Evolutionary conservation across 345 rosid genomes (phyloP), one percentile per base, ranked within the genome.

Genomic region (Iberis pinnata): DNA sequence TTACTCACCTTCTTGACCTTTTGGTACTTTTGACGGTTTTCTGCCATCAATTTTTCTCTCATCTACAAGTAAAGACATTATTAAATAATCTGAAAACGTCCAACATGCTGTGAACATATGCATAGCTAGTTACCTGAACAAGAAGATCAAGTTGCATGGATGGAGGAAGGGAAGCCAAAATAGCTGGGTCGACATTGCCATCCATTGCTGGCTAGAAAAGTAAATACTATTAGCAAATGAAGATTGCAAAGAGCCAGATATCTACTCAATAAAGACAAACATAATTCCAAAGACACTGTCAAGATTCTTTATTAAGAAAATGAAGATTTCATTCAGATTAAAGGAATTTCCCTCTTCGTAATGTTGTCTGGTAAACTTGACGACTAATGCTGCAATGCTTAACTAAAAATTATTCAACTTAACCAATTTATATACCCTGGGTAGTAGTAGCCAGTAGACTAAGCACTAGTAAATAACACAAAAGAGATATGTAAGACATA

Each of bases 41-140:
- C 96, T 53, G 95, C 95, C 89, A 92, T 92, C 80, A 83, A 67
- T 55, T 75, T 76, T 76, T 92, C 98, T 73, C 94, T 81, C 95
- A 92, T 88, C 98, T 92, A 63, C 65, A 67, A 24, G 53, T 43
- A 20, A 60, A 16, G 46, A 33, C 22, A 53, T 65, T 29, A 65
- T 35, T 26, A 27, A 58, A 15, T 16, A 42, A 58, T 10, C 13
- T 15, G 12, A 53, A 43, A 12, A 35, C 46, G 41, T 27, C 60
- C 37, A 53, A 60, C 45, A 47, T 56, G 41, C 52, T 8, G 45
- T 17, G 17, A 65, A 56, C 24, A 38, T 29, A 57, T 49, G 49
- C 27, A 29, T 5, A 41, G 74, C 59, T 56, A 78, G 68, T 73
- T 56, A 84, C 96, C 86, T 84, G 96, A 60, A 61, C 86, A 71